phyloP scores from a whole-genome alignment of 2,329 filamentous ascomycete species.

The Capronia epimyces region DNA sequence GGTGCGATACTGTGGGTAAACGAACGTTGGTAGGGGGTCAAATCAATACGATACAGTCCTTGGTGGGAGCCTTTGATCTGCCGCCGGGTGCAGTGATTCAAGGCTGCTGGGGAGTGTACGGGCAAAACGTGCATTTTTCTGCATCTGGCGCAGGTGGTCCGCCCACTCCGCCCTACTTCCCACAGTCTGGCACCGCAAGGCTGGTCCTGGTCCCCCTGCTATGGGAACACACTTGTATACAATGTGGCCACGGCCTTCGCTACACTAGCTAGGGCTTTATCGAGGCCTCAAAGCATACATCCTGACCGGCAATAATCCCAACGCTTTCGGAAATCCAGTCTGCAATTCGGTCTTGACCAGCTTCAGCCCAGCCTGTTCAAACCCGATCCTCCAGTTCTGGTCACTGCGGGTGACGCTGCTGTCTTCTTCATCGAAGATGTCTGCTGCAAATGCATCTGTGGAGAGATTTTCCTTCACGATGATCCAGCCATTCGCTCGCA shows the following conservation, averaged over 20 bases:
- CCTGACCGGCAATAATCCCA: slow-evolving; percentile 64
- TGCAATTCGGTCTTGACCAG: slow-evolving; percentile 69
- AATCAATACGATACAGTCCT: not conserved
- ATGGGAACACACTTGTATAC: too few relatives aligned
- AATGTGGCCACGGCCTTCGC: too few relatives aligned
- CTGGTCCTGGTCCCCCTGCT: too few relatives aligned
- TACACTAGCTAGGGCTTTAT: too few relatives aligned
- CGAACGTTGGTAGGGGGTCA: not conserved
- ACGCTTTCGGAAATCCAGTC: slow-evolving; percentile 59
- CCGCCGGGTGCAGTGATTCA: not conserved
- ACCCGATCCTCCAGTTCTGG: slow-evolving; percentile 63
- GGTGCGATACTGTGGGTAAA: not conserved
- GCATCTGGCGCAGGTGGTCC: too few relatives aligned
- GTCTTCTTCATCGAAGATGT: slow-evolving; percentile 70
- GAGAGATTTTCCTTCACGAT: slow-evolving; percentile 77
- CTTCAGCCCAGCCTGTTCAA: slow-evolving; percentile 61
- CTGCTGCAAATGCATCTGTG: slow-evolving; percentile 48
- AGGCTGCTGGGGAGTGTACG: not conserved
- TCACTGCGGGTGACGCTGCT: slow-evolving; percentile 74
- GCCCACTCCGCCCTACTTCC: too few relatives aligned
- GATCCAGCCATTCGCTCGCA: slow-evolving; percentile 48
- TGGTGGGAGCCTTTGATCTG: not conserved
- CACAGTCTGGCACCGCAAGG: too few relatives aligned
- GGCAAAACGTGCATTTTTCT: not conserved
- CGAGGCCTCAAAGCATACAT: slow-evolving; percentile 67